phyloP scores from a whole-genome alignment of 108 stramenopile species.

The Nitzschia palea region DNA sequence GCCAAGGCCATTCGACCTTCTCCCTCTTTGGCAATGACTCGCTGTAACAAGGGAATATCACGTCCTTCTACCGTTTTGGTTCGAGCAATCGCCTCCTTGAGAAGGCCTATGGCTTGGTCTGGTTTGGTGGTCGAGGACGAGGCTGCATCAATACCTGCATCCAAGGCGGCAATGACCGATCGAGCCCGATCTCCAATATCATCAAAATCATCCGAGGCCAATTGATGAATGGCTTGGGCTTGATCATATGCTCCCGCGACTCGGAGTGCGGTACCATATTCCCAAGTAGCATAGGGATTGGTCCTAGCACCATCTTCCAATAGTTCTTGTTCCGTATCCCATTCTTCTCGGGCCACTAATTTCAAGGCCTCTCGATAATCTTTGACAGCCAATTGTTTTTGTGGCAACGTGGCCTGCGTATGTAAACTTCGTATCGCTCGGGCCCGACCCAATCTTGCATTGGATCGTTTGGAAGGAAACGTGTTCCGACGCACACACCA shows the following conservation, averaged over 20 bases:
- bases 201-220: conserved; percentile 61
- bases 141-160: conserved; percentile 78
- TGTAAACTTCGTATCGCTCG: conserved; percentile 56
- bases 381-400: conserved; percentile 38
- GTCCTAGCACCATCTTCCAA: conserved; percentile 60
- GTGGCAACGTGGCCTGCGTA: conserved; percentile 27
- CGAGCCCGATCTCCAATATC: conserved; percentile 71
- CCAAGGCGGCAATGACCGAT: conserved; percentile 57
- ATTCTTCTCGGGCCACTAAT: conserved; percentile 49
- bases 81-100: conserved; percentile 51
- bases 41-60: conserved; percentile 70
- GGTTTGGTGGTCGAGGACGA: neutral
- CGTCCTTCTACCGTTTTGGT: conserved; percentile 59
- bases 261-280: conserved; percentile 76
- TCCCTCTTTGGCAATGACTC: conserved; percentile 81
- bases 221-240: conserved; percentile 48
- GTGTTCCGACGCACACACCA: neutral
- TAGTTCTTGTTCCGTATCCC: conserved; percentile 50
- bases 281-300: conserved; percentile 85
- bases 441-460: conserved; percentile 51
- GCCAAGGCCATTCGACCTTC: conserved; percentile 77
- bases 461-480: too few relatives aligned
- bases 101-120: conserved; percentile 17
- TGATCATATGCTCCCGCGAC: conserved; percentile 30
- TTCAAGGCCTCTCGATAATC: conserved; percentile 60